Conservation (phyloP, 2,329 filamentous ascomycete species). For the Trichophyton equinum region DNA sequence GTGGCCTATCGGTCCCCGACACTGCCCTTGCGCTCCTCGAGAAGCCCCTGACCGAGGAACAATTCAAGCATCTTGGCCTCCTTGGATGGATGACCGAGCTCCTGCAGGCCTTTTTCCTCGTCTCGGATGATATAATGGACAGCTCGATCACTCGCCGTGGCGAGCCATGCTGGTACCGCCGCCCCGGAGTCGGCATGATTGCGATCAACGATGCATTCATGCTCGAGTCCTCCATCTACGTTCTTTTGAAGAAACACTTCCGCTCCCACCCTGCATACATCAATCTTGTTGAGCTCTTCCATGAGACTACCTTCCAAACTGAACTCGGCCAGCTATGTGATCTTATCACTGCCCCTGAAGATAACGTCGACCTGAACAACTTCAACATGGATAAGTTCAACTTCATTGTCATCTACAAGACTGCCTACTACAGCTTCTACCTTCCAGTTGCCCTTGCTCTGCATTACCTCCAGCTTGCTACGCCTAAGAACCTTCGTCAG, state of each 20-base stretch:
- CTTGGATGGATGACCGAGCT: slow-evolving; percentile 97
- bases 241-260: slow-evolving; percentile 89
- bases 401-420: slow-evolving; percentile 99
- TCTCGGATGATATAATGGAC: slow-evolving; percentile 99
- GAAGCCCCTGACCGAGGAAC: slow-evolving; percentile 40
- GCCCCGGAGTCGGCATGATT: slow-evolving; percentile 79
- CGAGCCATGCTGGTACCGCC: slow-evolving; percentile 91
- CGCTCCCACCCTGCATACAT: slow-evolving; percentile 74
- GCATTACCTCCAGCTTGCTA: slow-evolving; percentile 72
- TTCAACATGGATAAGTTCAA: slow-evolving; percentile 91
- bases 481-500: slow-evolving; percentile 75
- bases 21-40: slow-evolving; percentile 21
- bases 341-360: slow-evolving; percentile 88
- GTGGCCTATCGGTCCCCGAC: slow-evolving; percentile 61
- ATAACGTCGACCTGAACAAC: slow-evolving; percentile 82
- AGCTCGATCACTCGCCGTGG: slow-evolving; percentile 85
- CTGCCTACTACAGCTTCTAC: slow-evolving; percentile 98
- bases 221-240: slow-evolving; percentile 82
- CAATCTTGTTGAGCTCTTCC: slow-evolving; percentile 90
- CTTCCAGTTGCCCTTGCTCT: slow-evolving; percentile 87
- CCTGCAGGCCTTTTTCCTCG: slow-evolving; percentile 96
- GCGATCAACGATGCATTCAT: slow-evolving; percentile 98
- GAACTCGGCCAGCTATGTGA: slow-evolving; percentile 93
- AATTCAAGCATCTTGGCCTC: slow-evolving; percentile 78
- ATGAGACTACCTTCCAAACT: slow-evolving; percentile 85